Evolutionary conservation across 2,329 filamentous ascomycete genomes (phyloP), one percentile per base, ranked within the genome.

Genomic region (Drechslerella stenobrocha): DNA sequence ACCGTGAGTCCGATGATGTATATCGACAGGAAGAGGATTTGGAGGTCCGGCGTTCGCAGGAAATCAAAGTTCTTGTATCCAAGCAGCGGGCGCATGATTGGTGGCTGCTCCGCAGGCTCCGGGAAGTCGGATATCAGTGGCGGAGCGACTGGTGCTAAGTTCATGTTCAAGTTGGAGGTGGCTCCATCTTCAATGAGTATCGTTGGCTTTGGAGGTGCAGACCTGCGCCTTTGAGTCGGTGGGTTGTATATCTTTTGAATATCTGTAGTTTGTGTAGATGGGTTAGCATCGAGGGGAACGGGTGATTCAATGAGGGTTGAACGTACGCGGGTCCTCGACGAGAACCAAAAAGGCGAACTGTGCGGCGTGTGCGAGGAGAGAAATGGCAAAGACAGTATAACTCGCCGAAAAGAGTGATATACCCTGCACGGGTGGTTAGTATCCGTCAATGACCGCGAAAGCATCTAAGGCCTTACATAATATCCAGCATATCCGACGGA

Each of bases 231-330:
- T 65, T 90, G 89, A 42, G 88, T 83, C 52, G 91, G 91, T 30
- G 90, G 85, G 75, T 96, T 96, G 80, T 98, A 98, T 2, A 86
- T 96, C 80, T 95, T 95, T 74, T 97, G 90, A 78, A 98, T 98
- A 75, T 98, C 69, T 70, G 18, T 1, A 32, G n/a, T n/a, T n/a
- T n/a, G n/a, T 2, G 45, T 13, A 7, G 22, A 18, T 42, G 15
- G 4, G 15, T 18, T 20, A 42, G n/a, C 18, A 23, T 46, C 13
- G 51, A 28, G 32, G 23, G 47, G 42, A 24, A n/a, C 24, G 34
- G 34, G 15, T 9, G 11, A 30, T 47, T 20, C 23, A 15, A 0
- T n/a, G 22, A 0, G 7, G 3, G 2, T 42, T 30, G 28, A 48
- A 42, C 69, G 51, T 57, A 69, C 69, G 93, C 52, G 93, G 93